These are phyloP conservation scores for Monosporascus sp. DNA, from an alignment of 2,329 filamentous ascomycete genomes.

Conservation along the genomic window DNA sequence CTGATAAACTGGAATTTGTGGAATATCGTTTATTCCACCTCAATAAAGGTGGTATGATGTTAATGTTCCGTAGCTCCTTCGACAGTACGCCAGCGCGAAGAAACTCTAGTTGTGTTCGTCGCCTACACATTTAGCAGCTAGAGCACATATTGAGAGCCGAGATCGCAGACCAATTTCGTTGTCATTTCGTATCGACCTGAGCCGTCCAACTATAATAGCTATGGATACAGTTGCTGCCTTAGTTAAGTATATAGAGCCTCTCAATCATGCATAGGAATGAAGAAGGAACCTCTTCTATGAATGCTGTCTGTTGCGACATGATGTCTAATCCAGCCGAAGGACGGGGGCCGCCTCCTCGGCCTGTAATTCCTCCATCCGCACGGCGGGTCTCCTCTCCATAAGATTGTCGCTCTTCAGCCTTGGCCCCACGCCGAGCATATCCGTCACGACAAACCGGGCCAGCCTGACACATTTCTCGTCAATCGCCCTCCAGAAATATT, in stretches of 20 bases:
- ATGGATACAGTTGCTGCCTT: background rate
- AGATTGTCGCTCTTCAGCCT: background rate
- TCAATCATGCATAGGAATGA: background rate
- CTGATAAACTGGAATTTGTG: background rate
- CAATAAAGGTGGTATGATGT: no score
- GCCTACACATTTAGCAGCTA: no score
- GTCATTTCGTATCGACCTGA: no score
- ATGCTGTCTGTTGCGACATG: no score
- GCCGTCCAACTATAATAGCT: no score
- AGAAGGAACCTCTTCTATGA: background rate
- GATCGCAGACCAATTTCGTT: no score
- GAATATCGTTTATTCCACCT: no score
- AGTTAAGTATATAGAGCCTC: background rate
- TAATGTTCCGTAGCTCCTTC: no score
- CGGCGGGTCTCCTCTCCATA: no score
- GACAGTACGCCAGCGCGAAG: no score
- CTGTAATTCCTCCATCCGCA: background rate
- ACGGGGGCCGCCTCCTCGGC: background rate
- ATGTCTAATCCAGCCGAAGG: background rate
- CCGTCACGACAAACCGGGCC: background rate
- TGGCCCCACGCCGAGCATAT: background rate
- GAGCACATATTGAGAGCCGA: no score
- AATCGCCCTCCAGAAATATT: slow-evolving; percentile 1
- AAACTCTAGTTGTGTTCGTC: no score
- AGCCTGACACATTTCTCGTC: slow-evolving; percentile 1